phyloP scores from a whole-genome alignment of 2,329 filamentous ascomycete species.

The Fusarium nurragi region DNA sequence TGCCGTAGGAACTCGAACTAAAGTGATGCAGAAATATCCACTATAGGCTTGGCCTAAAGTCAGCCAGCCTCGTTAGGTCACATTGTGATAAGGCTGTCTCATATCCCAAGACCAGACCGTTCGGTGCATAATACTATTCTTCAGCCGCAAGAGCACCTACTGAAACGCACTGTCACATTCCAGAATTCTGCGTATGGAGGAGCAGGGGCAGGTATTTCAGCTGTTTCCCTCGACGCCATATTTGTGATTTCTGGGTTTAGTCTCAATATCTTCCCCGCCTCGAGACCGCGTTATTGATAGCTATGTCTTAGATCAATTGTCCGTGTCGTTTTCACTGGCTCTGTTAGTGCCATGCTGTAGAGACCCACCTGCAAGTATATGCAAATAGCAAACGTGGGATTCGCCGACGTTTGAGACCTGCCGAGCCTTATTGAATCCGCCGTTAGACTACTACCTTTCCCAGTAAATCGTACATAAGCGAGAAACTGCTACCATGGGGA shows the following conservation, averaged over 20 bases:
- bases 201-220: neutral
- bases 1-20: neutral
- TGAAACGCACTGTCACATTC: neutral
- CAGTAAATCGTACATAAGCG: no score
- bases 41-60: neutral
- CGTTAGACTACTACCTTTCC: no score
- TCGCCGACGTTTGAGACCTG: no score
- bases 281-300: neutral
- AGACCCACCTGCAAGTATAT: no score
- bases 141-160: neutral
- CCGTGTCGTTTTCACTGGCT: no score
- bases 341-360: no score
- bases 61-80: neutral
- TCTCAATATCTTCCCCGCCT: no score
- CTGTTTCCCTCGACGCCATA: neutral
- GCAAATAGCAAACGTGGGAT: no score
- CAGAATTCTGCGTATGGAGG: accelerated
- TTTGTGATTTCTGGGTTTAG: no score
- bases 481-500: no score
- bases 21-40: no score
- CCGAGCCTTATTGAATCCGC: no score
- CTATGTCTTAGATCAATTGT: neutral
- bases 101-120: neutral
- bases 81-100: neutral
- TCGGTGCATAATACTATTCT: neutral